phyloP scores from a whole-genome alignment of 75 land plant genomes.

The Adiantum capillusveneris region DNA sequence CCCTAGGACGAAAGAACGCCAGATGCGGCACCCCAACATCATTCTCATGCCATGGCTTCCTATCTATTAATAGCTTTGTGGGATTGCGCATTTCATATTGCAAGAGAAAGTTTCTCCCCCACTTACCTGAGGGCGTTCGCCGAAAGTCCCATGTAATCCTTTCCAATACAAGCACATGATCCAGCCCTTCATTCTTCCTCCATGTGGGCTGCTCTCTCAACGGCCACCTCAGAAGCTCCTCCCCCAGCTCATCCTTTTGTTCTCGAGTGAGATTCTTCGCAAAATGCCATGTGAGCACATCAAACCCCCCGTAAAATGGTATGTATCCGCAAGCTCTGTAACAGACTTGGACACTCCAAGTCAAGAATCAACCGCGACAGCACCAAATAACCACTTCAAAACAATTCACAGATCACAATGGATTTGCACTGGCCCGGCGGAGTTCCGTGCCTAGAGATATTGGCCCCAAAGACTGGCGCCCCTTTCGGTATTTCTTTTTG shows the following conservation, averaged over 20 bases:
- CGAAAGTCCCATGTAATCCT: conserved; percentile 74
- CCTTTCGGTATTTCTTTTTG: no score
- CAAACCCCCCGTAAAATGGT: conserved; percentile 65
- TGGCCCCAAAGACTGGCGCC: no score
- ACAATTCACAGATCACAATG: no score
- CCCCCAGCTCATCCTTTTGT: conserved; percentile 29
- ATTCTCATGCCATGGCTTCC: conserved; percentile 32
- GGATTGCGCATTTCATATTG: conserved; percentile 44
- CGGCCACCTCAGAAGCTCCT: conserved; percentile 20
- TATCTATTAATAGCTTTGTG: conserved; percentile 40
- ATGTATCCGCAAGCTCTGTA: no score
- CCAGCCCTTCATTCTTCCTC: conserved; percentile 30
- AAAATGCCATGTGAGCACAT: conserved; percentile 38
- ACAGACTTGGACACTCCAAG: no score
- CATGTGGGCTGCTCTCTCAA: conserved; percentile 29
- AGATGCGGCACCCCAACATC: conserved; percentile 65
- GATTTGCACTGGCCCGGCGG: no score
- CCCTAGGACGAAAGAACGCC: conserved; percentile 57
- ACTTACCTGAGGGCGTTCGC: conserved; percentile 30
- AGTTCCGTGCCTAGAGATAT: no score
- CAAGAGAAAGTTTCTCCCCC: conserved; percentile 27
- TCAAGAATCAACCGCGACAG: no score
- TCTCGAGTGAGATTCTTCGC: conserved; percentile 14
- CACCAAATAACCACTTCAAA: no score
- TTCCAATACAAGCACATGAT: conserved; percentile 58